Evolutionary conservation across 1,284 basidiomycete genomes (phyloP).

Genomic region (Cutaneotrichosporon mucoides): DNA sequence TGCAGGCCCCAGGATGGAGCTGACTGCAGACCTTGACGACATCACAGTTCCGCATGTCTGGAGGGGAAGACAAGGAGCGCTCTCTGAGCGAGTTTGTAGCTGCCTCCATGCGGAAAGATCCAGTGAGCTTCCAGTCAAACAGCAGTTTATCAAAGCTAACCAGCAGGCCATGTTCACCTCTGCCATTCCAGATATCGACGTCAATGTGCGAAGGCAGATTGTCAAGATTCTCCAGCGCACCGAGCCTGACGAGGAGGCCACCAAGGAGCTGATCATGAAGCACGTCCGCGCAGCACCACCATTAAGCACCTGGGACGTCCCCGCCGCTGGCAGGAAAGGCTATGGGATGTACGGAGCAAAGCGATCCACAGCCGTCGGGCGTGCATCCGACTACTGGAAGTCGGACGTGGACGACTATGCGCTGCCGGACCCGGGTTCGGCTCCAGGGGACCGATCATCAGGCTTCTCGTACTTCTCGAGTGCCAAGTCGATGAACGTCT

Average conservation of each 20-base stretch:
- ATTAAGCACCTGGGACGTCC: conserved; percentile 42
- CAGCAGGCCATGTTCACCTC: conserved; percentile 28
- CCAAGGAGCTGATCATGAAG: conserved; percentile 38
- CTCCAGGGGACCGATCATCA: conserved; percentile 6
- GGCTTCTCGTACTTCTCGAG: conserved; percentile 11
- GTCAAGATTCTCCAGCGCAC: conserved; percentile 33
- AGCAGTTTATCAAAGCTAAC: not conserved
- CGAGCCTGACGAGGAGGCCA: conserved; percentile 28
- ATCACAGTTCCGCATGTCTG: conserved; percentile 41
- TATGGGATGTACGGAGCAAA: not conserved
- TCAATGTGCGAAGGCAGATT: conserved; percentile 27
- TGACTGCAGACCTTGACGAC: conserved; percentile 37
- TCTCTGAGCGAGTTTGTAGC: conserved; percentile 41
- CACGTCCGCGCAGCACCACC: conserved; percentile 43
- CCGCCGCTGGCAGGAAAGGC: conserved; percentile 21
- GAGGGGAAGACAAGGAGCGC: conserved; percentile 42
- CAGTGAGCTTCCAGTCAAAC: conserved; percentile 17
- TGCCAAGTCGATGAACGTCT: conserved; percentile 11
- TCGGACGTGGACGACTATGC: conserved; percentile 45
- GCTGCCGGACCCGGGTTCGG: conserved; percentile 22
- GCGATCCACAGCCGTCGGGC: conserved; percentile 27
- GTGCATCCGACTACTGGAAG: conserved; percentile 46
- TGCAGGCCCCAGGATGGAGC: conserved; percentile 7
- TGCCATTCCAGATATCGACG: conserved; percentile 32
- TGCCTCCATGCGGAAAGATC: conserved; percentile 19